Percentiles rank a stretch among this genome's conserved stretches.
Conservation (phyloP, 352 stramenopile species). For the Pythium rishiriense region DNA sequence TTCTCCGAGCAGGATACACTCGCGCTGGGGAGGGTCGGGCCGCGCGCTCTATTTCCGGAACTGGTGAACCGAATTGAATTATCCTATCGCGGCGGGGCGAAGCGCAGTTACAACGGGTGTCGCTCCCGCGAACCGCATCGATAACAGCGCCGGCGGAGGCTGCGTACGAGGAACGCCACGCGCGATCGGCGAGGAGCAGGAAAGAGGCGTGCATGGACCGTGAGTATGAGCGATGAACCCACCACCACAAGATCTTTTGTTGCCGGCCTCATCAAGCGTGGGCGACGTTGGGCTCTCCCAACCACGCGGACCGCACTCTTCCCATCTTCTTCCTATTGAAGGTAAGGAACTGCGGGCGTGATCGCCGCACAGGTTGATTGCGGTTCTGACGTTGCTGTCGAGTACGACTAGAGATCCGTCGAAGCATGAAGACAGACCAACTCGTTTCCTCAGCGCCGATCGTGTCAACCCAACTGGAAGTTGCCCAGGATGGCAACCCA, state of each 20-base stretch:
- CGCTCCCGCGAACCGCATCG: not conserved
- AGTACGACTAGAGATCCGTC: constrained; percentile 7
- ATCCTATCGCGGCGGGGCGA: too few species aligned
- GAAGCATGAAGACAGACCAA: constrained; percentile 1
- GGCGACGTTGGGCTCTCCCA: not conserved
- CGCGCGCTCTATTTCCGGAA: too few species aligned
- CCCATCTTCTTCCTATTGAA: constrained; percentile 14
- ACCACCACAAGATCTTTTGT: not conserved
- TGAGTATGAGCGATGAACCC: constrained; percentile 24
- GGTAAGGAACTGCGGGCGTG: not conserved
- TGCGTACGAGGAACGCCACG: not conserved
- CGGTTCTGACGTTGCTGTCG: too few species aligned
- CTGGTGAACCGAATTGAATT: too few species aligned
- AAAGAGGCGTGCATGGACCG: not conserved
- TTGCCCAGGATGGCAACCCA: not conserved
- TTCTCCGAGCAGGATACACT: too few species aligned
- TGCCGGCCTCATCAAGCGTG: not conserved
- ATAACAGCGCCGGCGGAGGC: not conserved
- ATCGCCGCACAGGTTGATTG: not conserved
- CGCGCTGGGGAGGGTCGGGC: too few species aligned
- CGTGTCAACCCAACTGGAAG: not conserved
- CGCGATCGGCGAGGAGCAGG: not conserved
- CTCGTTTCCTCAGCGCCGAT: not conserved
- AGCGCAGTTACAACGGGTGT: not conserved
- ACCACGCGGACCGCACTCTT: constrained; percentile 5